Conservation (phyloP, 257 asterid species). For the Paulownia fortunei region DNA sequence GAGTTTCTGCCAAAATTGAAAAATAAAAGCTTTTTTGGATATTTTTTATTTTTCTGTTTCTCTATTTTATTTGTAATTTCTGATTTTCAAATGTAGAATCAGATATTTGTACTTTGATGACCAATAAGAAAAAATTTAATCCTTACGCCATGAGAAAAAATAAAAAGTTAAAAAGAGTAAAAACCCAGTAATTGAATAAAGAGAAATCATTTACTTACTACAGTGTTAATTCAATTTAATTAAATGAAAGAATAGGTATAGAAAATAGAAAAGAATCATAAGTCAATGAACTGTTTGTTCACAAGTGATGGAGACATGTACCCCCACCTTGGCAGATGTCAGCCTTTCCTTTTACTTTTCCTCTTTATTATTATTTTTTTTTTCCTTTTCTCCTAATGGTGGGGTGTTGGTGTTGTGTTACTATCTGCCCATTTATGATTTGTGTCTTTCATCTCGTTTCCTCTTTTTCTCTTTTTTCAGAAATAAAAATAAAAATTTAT, state of each 20-base stretch:
- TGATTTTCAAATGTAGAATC: background rate
- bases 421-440: slow-evolving; percentile 32
- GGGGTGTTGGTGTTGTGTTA: slow-evolving; percentile 24
- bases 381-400: background rate
- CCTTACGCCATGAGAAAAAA: too few relatives aligned
- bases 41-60: background rate
- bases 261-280: slow-evolving; percentile 26
- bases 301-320: slow-evolving; percentile 18
- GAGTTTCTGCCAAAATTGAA: background rate
- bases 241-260: background rate
- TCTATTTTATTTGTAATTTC: background rate
- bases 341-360: slow-evolving; percentile 45
- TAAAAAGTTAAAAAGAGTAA: too few relatives aligned
- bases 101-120: too few relatives aligned
- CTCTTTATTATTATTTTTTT: background rate
- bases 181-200: too few relatives aligned
- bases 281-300: slow-evolving; percentile 35
- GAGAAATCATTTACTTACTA: too few relatives aligned
- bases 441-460: background rate
- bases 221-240: background rate
- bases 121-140: too few relatives aligned
- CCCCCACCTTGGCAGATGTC: slow-evolving; percentile 40
- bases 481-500: background rate
- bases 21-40: background rate
- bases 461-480: background rate